Evolutionary conservation across 805 yeast genomes (phyloP), one percentile per base, ranked within the genome.

Genomic region (Barnettozyma vustinii): DNA sequence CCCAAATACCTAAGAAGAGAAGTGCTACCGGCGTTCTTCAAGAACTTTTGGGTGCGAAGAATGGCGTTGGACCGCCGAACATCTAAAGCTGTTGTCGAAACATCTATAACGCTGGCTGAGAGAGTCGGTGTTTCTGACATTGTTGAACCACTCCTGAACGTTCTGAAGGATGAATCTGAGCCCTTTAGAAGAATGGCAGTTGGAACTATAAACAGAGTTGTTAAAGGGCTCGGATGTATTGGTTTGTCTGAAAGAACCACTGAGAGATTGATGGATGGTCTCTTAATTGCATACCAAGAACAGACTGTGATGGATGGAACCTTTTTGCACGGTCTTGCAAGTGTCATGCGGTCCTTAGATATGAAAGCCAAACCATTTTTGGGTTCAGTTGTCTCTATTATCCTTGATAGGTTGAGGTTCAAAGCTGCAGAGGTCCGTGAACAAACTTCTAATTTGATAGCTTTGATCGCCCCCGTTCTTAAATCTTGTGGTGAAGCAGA

Each of bases 101-200:
- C 97, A 0, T 83, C 96, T 0, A 75, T 76, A 16, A 76, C 76
- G 2, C 60, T 94, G 15, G 79, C 96, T 1, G 70, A 74, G 42
- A 84, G 80, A 56, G 77, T 84, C 30, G 96, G 96, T 9, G 77
- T 79, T 19, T 65, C 81, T 2, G 76, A 69, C 35, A 72, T 87
- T 13, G 67, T 90, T 15, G 85, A 80, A 23, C 66, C 74, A 9
- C 64, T 88, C 18, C 68, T 87, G 2, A 65, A 66, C 2, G 78
- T 75, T 2, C 67, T 95, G 49, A 86, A 86, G 58, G 97, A 92
- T 64, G 90, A 84, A 48, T 81, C 94, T 8, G 96, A 89, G 60
- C 80, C 84, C 1, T 81, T 84, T 50, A 72, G 97, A 49, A 73
- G 71, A 51, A 84, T 92, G 95, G 81, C 89, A 0, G 79, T 86